phyloP scores from a whole-genome alignment of 2,329 filamentous ascomycete species.

The Aspergillus puulaauensis region DNA sequence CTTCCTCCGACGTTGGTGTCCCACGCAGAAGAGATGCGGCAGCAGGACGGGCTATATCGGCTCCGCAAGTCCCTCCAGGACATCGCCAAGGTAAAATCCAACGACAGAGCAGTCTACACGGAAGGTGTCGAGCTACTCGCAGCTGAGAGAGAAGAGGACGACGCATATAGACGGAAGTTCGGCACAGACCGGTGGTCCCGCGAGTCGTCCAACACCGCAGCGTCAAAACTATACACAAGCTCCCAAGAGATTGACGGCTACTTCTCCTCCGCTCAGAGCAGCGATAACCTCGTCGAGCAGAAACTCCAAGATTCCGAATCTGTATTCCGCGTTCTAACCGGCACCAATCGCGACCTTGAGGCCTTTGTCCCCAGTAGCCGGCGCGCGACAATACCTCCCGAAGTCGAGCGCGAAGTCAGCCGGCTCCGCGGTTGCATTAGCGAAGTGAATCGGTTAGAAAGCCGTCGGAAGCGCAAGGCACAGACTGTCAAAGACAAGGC shows the following conservation, averaged over 20 bases:
- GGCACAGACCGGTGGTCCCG: constrained; percentile 85
- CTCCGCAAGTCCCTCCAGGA: constrained; percentile 80
- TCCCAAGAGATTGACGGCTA: constrained; percentile 82
- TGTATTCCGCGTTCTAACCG: constrained; percentile 72
- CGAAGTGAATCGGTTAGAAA: constrained; percentile 81
- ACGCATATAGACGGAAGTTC: constrained; percentile 70
- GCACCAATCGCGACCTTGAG: constrained; percentile 77
- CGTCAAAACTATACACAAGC: constrained; percentile 70
- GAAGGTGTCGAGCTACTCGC: constrained; percentile 78
- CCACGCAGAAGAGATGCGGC: constrained; percentile 90
- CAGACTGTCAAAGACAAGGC: constrained; percentile 77
- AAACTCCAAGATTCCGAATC: constrained; percentile 77
- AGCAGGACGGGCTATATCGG: constrained; percentile 79
- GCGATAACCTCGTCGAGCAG: constrained; percentile 69
- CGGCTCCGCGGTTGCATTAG: constrained; percentile 78
- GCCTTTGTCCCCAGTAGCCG: constrained; percentile 87
- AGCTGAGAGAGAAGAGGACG: constrained; percentile 81
- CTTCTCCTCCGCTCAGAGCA: constrained; percentile 68
- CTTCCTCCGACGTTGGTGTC: constrained; percentile 81
- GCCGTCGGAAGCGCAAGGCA: constrained; percentile 73
- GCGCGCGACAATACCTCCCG: constrained; percentile 73
- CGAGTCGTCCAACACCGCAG: constrained; percentile 66
- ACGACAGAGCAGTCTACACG: constrained; percentile 74
- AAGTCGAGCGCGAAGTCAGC: constrained; percentile 75
- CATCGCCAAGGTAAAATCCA: constrained; percentile 82